These are phyloP conservation scores for Hypoxylon sp. DNA, from an alignment of 2,329 filamentous ascomycete genomes.

Conservation along the genomic window DNA sequence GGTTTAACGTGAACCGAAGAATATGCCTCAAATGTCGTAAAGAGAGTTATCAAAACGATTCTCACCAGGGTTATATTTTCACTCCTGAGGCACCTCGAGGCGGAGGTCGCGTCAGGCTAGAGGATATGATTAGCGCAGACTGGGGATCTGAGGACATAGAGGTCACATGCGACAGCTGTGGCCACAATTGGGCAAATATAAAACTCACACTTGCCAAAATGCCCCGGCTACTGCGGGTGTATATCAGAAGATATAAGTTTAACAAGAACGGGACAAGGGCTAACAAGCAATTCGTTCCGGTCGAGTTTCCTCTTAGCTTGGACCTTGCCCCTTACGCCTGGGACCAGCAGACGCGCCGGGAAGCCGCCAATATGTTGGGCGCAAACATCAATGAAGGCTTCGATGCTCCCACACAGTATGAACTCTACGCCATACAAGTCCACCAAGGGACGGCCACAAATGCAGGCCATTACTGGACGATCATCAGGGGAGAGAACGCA, in stretches of 20 bases:
- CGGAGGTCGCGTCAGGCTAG: background rate
- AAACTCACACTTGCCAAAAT: conserved; percentile 5
- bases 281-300: background rate
- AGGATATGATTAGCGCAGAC: background rate
- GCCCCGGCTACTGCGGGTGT: conserved; percentile 79
- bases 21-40: background rate
- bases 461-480: conserved; percentile 84
- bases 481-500: conserved; percentile 62
- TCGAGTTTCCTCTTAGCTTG: conserved; percentile 78
- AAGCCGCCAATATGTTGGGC: conserved; percentile 3
- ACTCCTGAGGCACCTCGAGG: background rate
- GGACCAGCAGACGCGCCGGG: background rate
- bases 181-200: background rate
- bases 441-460: conserved; percentile 77
- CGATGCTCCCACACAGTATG: conserved; percentile 76
- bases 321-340: conserved; percentile 60
- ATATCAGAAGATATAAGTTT: conserved; percentile 56
- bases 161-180: background rate
- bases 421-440: conserved; percentile 86
- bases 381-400: conserved; percentile 53
- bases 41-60: background rate
- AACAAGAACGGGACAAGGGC: background rate
- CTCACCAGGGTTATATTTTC: background rate
- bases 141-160: background rate
- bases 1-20: background rate